Conservation (phyloP, 1,284 basidiomycete species). For the Sporisorium reilianum region DNA sequence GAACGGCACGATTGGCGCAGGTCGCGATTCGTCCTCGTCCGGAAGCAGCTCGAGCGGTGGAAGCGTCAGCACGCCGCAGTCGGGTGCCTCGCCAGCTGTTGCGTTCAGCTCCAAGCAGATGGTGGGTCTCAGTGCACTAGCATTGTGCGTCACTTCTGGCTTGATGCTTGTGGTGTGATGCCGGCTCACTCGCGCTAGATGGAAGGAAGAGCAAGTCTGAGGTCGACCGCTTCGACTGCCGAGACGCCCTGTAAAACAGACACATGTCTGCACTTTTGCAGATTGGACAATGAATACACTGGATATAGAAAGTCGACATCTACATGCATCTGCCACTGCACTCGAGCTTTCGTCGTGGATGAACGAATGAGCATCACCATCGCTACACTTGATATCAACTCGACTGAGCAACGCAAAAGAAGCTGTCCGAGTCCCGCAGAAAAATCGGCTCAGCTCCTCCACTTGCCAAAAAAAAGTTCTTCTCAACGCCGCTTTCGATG, state of each 20-base stretch:
- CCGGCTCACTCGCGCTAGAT: no score
- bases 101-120: not conserved
- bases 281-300: not conserved
- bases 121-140: not conserved
- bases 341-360: not conserved
- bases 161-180: conserved; percentile 10
- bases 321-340: no score
- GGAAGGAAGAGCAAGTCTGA: not conserved
- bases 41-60: conserved; percentile 10
- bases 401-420: not conserved
- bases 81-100: conserved; percentile 5
- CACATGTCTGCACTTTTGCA: not conserved
- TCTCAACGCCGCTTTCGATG: not conserved
- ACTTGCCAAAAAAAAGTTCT: conserved; percentile 1
- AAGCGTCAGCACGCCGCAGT: conserved; percentile 26
- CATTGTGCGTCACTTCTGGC: conserved; percentile 8
- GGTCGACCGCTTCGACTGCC: not conserved
- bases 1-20: conserved; percentile 51
- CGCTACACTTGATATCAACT: not conserved
- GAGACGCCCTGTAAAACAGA: not conserved
- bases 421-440: not conserved
- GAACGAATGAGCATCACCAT: conserved; percentile 4
- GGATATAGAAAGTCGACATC: no score
- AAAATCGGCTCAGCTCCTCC: conserved; percentile 1
- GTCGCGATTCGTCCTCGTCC: conserved; percentile 2